Evolutionary conservation across 352 stramenopile genomes (phyloP), one percentile per base, ranked within the genome.

Genomic region (Globisporangium echinulatum): DNA sequence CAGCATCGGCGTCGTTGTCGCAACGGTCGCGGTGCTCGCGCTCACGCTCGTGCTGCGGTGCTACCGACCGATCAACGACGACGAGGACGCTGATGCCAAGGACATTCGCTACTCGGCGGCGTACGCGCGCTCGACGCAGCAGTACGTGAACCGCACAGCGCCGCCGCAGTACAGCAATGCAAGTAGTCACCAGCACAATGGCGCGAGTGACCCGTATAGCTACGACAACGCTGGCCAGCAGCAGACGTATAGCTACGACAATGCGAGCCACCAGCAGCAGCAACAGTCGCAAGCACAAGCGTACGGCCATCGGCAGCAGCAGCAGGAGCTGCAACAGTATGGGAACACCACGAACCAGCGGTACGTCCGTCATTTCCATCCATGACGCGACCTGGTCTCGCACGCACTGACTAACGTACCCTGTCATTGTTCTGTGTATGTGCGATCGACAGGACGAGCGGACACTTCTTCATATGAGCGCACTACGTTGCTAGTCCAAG

Each of bases 11-110:
- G 69, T 87, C 36, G 63, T 77, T 47, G 59, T 85, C 39, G 74
- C 72, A 19, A 79, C 71, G 40, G 60, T 69, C 48, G 57, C 77
- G 3, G 68, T 92, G 17, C 66, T 92, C 1, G 68, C 61, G 44
- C 82, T 93, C 60, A 74, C 84, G 9, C 74, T 75, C 19, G 59
- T 88, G 63, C 61, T 92, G 25, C 79, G 77, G 54, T 64, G 64
- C 47, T 71, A 81, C 36, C 62, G 66, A 6, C 56, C 55, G 9
- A 62, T 66, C 37, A 63, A 44, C 37, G 56, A 70, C 40, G 74
- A 75, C 25, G 46, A 66, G 19, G 44, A 63, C 40, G 25, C 25
- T 33, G 25, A 33, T 0, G 25, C 25, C 25, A 56, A 56, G 52
- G 25, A 49, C 14, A 39, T 57, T 19, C 25, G 52, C 52, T 40